Evolutionary conservation across 495 filamentous ascomycete species (phyloP), one percentile per base, ranked within the genome.

Genomic region (Xylaria castorea): DNA sequence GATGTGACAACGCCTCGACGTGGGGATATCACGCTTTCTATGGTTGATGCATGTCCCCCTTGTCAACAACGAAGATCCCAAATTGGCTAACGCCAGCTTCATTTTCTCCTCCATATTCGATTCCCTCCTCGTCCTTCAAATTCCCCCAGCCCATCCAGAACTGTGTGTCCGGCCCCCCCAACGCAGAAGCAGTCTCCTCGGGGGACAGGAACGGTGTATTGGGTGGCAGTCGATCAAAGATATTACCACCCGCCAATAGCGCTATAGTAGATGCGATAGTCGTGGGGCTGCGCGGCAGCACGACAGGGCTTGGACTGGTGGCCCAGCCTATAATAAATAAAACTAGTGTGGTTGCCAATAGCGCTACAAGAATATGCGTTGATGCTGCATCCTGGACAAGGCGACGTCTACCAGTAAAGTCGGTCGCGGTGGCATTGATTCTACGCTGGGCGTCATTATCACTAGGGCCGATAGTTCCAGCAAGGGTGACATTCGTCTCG

Each of bases 131-230:
- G 3, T 50, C 63, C 25, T 11, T 3, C 1, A 50, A 5, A 27
- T 66, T 66, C 1, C 63, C 63, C 63, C 63, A 66, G 22, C 63
- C 63, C 42, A 66, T 66, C 25, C 36, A 50, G 18, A 66, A 50
- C 4, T 3, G 63, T 3, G 63, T n/a, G 0, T 36, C 27, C 0
- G 63, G 14, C 2, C 25, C 27, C 18, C 44, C 44, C 1, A 30
- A 4, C 1, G 42, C 42, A 0, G 42, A 18, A 1, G 4, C 4
- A 25, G 9, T 50, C 2, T 66, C 63, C 25, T 66, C 42, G 27
- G 22, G 27, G 20, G 63, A 34, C 14, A 50, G 25, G 1, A 1
- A 8, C 14, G 20, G 40, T 16, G n/a, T n/a, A 12, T 36, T 7
- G 22, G 12, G 0, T 9, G 34, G 5, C 34, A 61, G 20, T 9